Base-by-base conservation (phyloP, 169 alveolate genomes). In the Babesia bovis region DNA sequence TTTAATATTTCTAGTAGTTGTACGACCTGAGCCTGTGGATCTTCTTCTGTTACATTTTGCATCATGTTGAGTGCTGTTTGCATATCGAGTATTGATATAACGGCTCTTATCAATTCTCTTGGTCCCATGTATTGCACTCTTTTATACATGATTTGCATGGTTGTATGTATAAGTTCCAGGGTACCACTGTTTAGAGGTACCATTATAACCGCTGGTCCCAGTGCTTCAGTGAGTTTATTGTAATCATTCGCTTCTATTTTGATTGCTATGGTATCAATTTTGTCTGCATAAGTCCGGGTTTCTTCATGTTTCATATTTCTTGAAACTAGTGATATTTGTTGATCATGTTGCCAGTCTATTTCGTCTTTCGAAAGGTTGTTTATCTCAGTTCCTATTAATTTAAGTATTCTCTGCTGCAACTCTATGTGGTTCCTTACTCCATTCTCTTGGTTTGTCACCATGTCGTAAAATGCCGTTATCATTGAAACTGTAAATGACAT, bases 111-210 rank as follows among this genome's bases (percentile, higher is more conserved):
- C 6, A 63, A 6, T 15, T 44, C 73, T 1, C 1, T 1, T 28
- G 50, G 25, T 0, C 45, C 30, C 60, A 44, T 44, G 60, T 63
- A 63, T 28, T 58, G 59, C 21, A 63, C 25, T 17, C 73, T 25
- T 15, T 63, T 63, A 49, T 63, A 63, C 73, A 44, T 19, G 26
- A 63, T 26, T 36, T 47, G 73, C 60, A 49, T 45, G 4, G 47
- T 28, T 17, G 63, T 47, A 36, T 63, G 60, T 25, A 61, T 12
- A 7, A 59, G 35, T 17, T 33, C 45, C 0, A 25, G 21, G 5
- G 47, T 26, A 10, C n/a, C 28, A 10, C 25, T 50, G 36, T 40
- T 45, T 21, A 32, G 53, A 1, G 15, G 51, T 44, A 30, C 60
- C 26, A 15, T 3, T 1, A n/a, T 26, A 17, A 35, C 28, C 10